phyloP scores from a whole-genome alignment of 1,139 yeast genomes.

The Casaregolazyma lundiana region DNA sequence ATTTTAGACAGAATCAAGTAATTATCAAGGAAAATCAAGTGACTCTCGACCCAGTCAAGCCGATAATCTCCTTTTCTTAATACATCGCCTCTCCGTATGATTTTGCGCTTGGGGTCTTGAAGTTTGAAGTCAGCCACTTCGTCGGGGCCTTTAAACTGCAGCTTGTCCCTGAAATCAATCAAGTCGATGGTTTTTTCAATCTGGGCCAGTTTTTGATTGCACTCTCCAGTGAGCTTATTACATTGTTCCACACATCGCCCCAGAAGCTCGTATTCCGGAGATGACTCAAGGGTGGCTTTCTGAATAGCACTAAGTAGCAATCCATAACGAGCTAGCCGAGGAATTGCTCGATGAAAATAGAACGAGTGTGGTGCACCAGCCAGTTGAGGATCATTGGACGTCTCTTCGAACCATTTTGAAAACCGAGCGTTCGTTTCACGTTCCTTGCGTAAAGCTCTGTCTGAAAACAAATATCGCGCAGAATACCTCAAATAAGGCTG shows the following conservation, averaged over 20 bases:
- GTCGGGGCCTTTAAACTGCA: slow-evolving; percentile 37
- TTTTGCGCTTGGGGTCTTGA: slow-evolving; percentile 50
- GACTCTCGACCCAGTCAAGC: slow-evolving; percentile 43
- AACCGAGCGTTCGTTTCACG: slow-evolving; percentile 47
- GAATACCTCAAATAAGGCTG: slow-evolving; percentile 58
- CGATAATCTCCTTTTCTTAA: slow-evolving; percentile 59
- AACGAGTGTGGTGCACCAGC: slow-evolving; percentile 54
- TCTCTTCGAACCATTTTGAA: slow-evolving; percentile 44
- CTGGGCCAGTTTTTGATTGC: slow-evolving; percentile 43
- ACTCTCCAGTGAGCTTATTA: slow-evolving; percentile 42
- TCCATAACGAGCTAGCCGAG: slow-evolving; percentile 67
- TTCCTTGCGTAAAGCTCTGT: slow-evolving; percentile 32
- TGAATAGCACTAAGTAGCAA: slow-evolving; percentile 59
- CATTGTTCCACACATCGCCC: slow-evolving; percentile 51
- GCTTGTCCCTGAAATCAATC: slow-evolving; percentile 29
- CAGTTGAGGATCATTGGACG: slow-evolving; percentile 43
- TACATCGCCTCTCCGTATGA: slow-evolving; percentile 59
- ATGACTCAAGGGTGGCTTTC: slow-evolving; percentile 47
- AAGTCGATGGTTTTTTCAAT: slow-evolving; percentile 40
- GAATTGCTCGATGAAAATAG: slow-evolving; percentile 71
- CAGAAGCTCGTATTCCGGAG: slow-evolving; percentile 53
- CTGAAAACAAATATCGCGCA: slow-evolving; percentile 33
- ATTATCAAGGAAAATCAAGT: slow-evolving; percentile 66
- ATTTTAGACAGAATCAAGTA: slow-evolving; percentile 63
- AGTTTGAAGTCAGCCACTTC: slow-evolving; percentile 45